Base-by-base conservation (phyloP, 306 rosid genomes). In the Psophocarpus tetragonolobus region DNA sequence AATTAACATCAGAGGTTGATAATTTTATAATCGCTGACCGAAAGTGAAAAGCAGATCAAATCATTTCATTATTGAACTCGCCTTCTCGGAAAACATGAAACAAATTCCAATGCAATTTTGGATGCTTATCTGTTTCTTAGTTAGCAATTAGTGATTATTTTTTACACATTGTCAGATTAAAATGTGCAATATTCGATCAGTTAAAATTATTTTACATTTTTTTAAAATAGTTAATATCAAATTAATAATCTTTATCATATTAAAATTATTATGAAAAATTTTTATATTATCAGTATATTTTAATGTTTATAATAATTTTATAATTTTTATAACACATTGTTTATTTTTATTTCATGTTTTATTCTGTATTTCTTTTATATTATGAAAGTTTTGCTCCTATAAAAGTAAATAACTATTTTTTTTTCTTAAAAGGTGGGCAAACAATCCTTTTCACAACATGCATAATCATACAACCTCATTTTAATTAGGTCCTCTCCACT, bases 51-150 rank as follows among this genome's bases (percentile, higher is more conserved):
- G 13, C 2, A 6, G 10, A 21, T 14, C 13, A 30, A 14, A 12
- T 30, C 68, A 27, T 21, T 60, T 54, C n/a, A 56, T 60, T 29
- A 14, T 29, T 60, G 67, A 60, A 60, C 23, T 27, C 67, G 15
- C 18, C 20, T 26, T 30, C 67, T 4, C 27, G 20, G 18, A 27
- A 58, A 30, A 60, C 21, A 14, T 2, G 13, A 54, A 60, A 60
- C 39, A 60, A 60, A 60, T 29, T 60, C 67, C 67, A 60, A 60
- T 29, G 67, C 39, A 60, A 60, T 60, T 29, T 60, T 60, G 41
- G 39, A 6, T 30, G 67, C 41, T 9, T 56, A 2, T 8, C 5
- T 60, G 12, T 2, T 30, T 29, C 5, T 24, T 24, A 24, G 21
- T 45, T 45, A 21, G 4, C 33, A 3, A 4, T 3, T 24, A 23